Base-by-base conservation (phyloP, 2,329 filamentous ascomycete genomes). In the Microcera coccophila region DNA sequence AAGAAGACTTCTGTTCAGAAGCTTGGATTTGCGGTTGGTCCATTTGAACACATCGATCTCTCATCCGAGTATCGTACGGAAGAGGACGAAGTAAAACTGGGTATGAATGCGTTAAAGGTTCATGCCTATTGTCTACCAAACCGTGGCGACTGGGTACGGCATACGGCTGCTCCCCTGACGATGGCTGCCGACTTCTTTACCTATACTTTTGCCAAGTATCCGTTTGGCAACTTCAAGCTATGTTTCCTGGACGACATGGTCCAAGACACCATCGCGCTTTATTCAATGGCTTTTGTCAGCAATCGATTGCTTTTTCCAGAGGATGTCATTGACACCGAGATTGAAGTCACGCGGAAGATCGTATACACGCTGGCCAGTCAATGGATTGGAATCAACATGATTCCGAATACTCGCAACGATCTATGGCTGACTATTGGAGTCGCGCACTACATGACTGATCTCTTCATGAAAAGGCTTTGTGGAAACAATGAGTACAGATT, bases 401-500 rank as follows among this genome's bases (percentile, higher is more conserved):
- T 95, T 36, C 85, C 93, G 1, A 87, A 90, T 59, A 82, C 85
- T 31, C 80, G 83, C 15, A 76, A 77, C 39, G 93, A 98, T 63
- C 81, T 83, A 41, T 98, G 93, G 93, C 82, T 94, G 16, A 84
- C 91, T 11, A 78, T 93, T 41, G 94, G 91, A 12, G 85, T 94
- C 36, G 87, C 91, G 1, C 90, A 91, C 71, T 98, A 89, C 70
- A 95, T 98, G 78, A 90, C 91, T 2, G 91, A 96, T 55, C 77
- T 89, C 4, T 96, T 95, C 65, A 87, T 97, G 78, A 88, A 84
- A 62, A 84, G 82, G 52, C 74, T 98, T 3, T 94, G 89, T 59
- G 93, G 93, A 7, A 94, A 94, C 61, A 98, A 98, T 61, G 89
- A 95, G 57, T 93, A 95, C 62, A 79, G 90, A 10, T 97, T 90